phyloP scores from a whole-genome alignment of 805 yeast species.

The Starmerella gropengiesseri region DNA sequence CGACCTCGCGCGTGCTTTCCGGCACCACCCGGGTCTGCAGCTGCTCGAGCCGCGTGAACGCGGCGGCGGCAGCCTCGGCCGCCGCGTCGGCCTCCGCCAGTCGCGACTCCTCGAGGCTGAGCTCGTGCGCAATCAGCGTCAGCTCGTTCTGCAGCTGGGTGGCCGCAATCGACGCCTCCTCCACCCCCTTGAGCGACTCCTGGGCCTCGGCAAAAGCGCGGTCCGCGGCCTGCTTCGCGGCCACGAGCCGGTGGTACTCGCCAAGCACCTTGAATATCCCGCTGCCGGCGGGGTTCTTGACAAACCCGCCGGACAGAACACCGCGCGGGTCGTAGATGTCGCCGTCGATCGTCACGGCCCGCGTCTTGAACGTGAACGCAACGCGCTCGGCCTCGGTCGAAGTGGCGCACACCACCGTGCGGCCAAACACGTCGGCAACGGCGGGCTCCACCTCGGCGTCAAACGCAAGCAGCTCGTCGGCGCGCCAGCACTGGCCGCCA shows the following conservation, averaged over 20 bases:
- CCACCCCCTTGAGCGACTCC: background rate
- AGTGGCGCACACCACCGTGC: conserved; percentile 76
- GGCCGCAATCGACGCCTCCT: conserved; percentile 4
- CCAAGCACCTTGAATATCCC: conserved; percentile 6
- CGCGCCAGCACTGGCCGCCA: conserved; percentile 78
- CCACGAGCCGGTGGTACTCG: conserved; percentile 8
- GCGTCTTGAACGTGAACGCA: conserved; percentile 48
- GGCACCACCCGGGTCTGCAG: conserved; percentile 2
- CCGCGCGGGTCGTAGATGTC: conserved; percentile 96
- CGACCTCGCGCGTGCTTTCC: conserved; percentile 24
- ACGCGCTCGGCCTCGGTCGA: conserved; percentile 73
- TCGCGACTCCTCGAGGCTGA: background rate
- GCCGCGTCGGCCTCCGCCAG: conserved; percentile 4
- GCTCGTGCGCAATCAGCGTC: conserved; percentile 10
- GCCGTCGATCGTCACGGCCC: conserved; percentile 86
- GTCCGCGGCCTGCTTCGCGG: background rate
- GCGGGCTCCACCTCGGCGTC: conserved; percentile 63
- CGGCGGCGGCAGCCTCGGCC: background rate
- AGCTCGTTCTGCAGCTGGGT: conserved; percentile 16
- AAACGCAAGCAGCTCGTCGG: conserved; percentile 67
- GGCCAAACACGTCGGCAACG: conserved; percentile 85
- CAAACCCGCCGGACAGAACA: conserved; percentile 60
- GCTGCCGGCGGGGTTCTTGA: conserved; percentile 1
- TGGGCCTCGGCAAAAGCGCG: background rate
- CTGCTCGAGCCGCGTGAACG: background rate